A percentile compares a stretch with the other conserved stretches of the same genome.
These are phyloP conservation scores for Vigna radiata DNA, from an alignment of 306 rosid genomes.

Conservation along the genomic window DNA sequence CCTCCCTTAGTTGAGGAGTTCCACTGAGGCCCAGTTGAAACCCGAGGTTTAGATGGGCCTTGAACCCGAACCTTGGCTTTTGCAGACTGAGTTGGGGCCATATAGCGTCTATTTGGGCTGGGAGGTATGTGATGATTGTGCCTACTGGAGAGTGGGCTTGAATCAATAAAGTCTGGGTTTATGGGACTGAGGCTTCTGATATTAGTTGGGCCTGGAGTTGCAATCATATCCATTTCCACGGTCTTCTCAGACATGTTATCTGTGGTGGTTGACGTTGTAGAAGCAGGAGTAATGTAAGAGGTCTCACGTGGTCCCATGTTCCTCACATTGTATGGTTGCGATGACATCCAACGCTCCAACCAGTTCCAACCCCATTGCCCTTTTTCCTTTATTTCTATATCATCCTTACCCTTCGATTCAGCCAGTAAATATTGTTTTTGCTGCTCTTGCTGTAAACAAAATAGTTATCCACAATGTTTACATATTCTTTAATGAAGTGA, in stretches of 20 bases:
- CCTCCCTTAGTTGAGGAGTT: conserved; percentile 55
- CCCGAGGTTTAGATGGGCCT: conserved; percentile 47
- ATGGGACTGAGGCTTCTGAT: conserved; percentile 35
- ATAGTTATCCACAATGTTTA: neutral
- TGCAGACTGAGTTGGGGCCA: conserved; percentile 90
- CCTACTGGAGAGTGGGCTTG: conserved; percentile 34
- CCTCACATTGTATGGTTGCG: conserved; percentile 58
- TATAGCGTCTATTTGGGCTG: conserved; percentile 59
- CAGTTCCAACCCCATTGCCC: conserved; percentile 90
- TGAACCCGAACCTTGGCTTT: conserved; percentile 72
- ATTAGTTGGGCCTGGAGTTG: conserved; percentile 42
- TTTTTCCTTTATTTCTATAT: conserved; percentile 53
- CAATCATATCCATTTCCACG: conserved; percentile 71
- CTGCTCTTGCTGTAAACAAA: conserved; percentile 40
- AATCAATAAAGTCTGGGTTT: conserved; percentile 46
- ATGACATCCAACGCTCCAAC: conserved; percentile 90
- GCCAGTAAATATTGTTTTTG: conserved; percentile 45
- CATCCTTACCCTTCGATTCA: conserved; percentile 37
- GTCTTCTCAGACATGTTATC: conserved; percentile 85
- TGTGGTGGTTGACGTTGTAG: conserved; percentile 54
- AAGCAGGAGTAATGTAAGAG: conserved; percentile 51
- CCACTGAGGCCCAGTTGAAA: conserved; percentile 60
- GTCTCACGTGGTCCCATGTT: conserved; percentile 47
- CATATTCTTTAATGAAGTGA: neutral
- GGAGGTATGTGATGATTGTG: conserved; percentile 40